Evolutionary conservation across 2,329 filamentous ascomycete species (phyloP).

Genomic region (Berkeleyomyces basicola): DNA sequence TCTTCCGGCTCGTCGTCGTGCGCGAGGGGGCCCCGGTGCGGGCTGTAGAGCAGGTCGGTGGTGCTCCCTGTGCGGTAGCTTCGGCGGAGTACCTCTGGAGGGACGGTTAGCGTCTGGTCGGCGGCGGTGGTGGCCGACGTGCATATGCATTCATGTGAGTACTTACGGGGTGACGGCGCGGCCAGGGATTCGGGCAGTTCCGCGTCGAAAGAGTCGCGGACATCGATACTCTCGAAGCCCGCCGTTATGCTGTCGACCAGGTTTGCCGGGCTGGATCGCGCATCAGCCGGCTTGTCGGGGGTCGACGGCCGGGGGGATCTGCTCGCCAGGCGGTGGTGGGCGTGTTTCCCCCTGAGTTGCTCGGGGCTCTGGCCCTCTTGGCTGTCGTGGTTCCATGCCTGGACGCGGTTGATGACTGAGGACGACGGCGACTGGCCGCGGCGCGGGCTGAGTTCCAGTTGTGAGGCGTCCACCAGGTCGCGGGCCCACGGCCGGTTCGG

Average conservation of each 20-base stretch:
- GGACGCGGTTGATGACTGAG: slow-evolving; percentile 1
- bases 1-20: slow-evolving; percentile 20
- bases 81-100: slow-evolving; percentile 6
- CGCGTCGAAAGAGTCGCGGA: slow-evolving; percentile 3
- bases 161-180: slow-evolving; percentile 14
- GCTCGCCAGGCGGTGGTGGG: not conserved
- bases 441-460: slow-evolving; percentile 1
- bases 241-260: slow-evolving; percentile 10
- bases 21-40: slow-evolving; percentile 17
- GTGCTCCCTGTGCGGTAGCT: slow-evolving; percentile 12
- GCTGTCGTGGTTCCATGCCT: slow-evolving; percentile 10
- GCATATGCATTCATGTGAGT: too few relatives aligned
- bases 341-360: slow-evolving; percentile 6
- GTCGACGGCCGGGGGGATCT: slow-evolving; percentile 2
- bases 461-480: slow-evolving; percentile 7
- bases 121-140: not conserved
- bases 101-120: not conserved
- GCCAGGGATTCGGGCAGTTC: slow-evolving; percentile 4
- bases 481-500: slow-evolving; percentile 3
- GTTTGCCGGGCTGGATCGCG: not conserved
- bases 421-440: slow-evolving; percentile 5
- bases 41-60: slow-evolving; percentile 14
- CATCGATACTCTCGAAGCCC: slow-evolving; percentile 7
- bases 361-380: slow-evolving; percentile 1
- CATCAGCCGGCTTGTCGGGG: not conserved